These are phyloP conservation scores for Zygotorulaspora danielsina DNA, from an alignment of 805 yeast species.

Conservation along the genomic window DNA sequence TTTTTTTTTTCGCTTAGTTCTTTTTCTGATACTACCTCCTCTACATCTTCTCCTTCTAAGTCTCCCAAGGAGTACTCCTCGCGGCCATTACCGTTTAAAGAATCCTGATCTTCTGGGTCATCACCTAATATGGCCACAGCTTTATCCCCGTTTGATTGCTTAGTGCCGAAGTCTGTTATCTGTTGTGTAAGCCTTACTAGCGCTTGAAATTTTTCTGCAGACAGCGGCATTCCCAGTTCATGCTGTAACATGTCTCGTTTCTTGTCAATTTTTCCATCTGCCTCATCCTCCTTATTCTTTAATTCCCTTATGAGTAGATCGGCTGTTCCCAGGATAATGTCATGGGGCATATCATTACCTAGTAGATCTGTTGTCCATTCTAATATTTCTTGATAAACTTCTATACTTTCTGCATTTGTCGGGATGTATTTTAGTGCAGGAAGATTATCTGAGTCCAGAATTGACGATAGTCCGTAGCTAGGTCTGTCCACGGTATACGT, in stretches of 20 bases:
- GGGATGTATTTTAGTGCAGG: conserved; percentile 63
- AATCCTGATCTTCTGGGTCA: conserved; percentile 38
- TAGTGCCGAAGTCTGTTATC: conserved; percentile 48
- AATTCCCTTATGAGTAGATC: conserved; percentile 24
- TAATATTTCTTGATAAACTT: conserved; percentile 53
- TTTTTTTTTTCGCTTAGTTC: conserved; percentile 11
- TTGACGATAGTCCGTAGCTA: conserved; percentile 19
- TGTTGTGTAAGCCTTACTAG: conserved; percentile 42
- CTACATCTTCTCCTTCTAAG: conserved; percentile 19
- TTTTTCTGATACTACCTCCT: conserved; percentile 20
- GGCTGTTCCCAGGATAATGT: conserved; percentile 45
- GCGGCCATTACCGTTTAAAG: conserved; percentile 11
- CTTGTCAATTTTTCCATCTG: conserved; percentile 31
- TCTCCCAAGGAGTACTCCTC: conserved; percentile 16
- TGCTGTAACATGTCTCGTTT: conserved; percentile 46
- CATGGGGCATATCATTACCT: conserved; percentile 73
- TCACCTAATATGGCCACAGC: conserved; percentile 44
- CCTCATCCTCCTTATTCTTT: conserved; percentile 20
- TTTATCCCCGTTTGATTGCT: conserved; percentile 25
- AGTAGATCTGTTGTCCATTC: conserved; percentile 53
- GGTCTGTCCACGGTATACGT: background rate
- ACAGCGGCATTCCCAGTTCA: conserved; percentile 37
- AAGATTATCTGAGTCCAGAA: conserved; percentile 37
- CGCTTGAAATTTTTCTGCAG: conserved; percentile 41
- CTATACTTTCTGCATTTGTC: conserved; percentile 47